Conservation (phyloP, 2,329 filamentous ascomycete species). For the Neonectria hederae region DNA sequence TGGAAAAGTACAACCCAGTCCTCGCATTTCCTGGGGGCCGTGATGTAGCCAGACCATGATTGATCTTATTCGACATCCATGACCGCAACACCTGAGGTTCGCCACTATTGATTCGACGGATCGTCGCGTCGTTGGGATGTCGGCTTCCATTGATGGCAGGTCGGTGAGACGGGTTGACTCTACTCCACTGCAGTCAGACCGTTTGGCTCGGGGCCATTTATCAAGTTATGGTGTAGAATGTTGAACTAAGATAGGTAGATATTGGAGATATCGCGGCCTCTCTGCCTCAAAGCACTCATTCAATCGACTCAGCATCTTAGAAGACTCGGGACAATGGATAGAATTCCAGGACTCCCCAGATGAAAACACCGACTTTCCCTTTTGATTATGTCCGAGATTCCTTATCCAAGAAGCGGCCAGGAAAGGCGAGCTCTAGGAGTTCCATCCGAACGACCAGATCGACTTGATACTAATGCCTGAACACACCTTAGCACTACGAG, state of each 20-base stretch:
- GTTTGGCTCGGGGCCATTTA: not conserved
- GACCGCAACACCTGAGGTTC: not conserved
- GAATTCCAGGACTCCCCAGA: not conserved
- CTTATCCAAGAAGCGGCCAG: not conserved
- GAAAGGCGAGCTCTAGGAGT: not conserved
- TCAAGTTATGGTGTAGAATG: not conserved
- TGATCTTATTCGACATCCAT: no score
- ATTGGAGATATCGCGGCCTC: not conserved
- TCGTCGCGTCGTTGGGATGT: not conserved
- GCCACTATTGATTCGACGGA: not conserved
- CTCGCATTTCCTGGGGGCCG: not conserved
- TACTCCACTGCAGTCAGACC: not conserved
- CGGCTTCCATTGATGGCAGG: not conserved
- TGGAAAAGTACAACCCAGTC: not conserved
- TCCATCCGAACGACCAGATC: not conserved
- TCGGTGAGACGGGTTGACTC: not conserved
- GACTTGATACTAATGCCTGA: no score
- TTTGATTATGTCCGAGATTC: not conserved
- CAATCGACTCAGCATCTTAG: not conserved
- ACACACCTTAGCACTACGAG: not conserved
- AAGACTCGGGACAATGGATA: not conserved
- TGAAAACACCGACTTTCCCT: not conserved
- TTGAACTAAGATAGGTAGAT: not conserved
- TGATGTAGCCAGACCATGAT: not conserved
- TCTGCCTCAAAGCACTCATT: not conserved